phyloP scores from a whole-genome alignment of 2,329 filamentous ascomycete species.

The Hypoxylon sp. region DNA sequence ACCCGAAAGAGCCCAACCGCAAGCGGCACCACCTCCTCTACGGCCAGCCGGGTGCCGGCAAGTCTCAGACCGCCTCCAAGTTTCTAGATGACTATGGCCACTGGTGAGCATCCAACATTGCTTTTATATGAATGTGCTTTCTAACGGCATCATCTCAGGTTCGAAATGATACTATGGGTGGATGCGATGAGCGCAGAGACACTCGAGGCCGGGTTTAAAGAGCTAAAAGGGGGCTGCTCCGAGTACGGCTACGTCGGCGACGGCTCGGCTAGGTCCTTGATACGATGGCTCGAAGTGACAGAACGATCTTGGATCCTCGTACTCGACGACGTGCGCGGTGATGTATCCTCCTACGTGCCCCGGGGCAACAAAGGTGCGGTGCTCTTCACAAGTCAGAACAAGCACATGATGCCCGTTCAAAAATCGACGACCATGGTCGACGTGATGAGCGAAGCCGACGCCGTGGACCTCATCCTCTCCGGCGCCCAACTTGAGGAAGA shows the following conservation, averaged over 20 bases:
- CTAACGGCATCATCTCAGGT: slow-evolving; percentile 33
- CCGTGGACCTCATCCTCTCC: slow-evolving; percentile 31
- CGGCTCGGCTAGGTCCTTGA: slow-evolving; percentile 28
- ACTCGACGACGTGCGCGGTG: slow-evolving; percentile 47
- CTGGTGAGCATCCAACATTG: slow-evolving; percentile 27
- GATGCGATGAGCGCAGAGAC: slow-evolving; percentile 46
- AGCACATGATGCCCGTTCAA: slow-evolving; percentile 10
- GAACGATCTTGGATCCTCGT: slow-evolving; percentile 50
- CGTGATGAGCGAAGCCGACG: slow-evolving; percentile 22
- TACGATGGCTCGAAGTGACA: slow-evolving; percentile 37
- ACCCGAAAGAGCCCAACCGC: slow-evolving; percentile 19
- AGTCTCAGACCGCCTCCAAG: slow-evolving; percentile 51
- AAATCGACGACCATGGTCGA: slow-evolving; percentile 17
- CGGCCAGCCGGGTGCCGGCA: slow-evolving; percentile 51
- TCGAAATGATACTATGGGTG: slow-evolving; percentile 49
- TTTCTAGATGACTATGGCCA: slow-evolving; percentile 41
- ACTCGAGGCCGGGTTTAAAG: slow-evolving; percentile 43
- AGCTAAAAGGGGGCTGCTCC: slow-evolving; percentile 20
- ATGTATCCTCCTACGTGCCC: slow-evolving; percentile 39
- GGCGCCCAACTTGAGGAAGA: neutral
- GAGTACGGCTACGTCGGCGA: slow-evolving; percentile 16
- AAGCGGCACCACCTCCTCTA: slow-evolving; percentile 23
- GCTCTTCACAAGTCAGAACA: slow-evolving; percentile 48
- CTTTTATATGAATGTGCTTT: neutral
- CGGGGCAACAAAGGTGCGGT: slow-evolving; percentile 44